Percentiles rank a stretch among this genome's conserved stretches.
Conservation (phyloP, 2,329 filamentous ascomycete genomes). For the Fusarium siculi region DNA sequence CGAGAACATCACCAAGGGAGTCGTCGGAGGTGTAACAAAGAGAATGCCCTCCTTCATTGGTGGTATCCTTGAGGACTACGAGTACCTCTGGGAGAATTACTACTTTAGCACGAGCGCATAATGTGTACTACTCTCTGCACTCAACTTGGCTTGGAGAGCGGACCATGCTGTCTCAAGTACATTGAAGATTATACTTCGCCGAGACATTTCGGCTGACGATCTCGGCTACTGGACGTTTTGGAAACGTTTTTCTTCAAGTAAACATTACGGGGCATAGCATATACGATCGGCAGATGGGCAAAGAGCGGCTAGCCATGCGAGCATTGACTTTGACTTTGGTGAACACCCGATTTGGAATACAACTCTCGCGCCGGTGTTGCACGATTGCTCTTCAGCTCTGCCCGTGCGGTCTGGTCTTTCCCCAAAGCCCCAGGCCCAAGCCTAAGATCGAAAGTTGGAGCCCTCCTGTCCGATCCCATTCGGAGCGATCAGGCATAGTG, state of each 20-base stretch:
- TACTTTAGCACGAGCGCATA: slow-evolving; percentile 77
- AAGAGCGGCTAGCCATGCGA: not conserved
- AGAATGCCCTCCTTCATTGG: slow-evolving; percentile 83
- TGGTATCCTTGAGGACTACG: slow-evolving; percentile 92
- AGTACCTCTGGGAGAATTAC: slow-evolving; percentile 98
- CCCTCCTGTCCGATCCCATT: slow-evolving; percentile 20
- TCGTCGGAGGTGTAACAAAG: slow-evolving; percentile 78
- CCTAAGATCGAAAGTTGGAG: slow-evolving; percentile 9
- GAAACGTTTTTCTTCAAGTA: not conserved
- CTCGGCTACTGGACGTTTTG: slow-evolving; percentile 12
- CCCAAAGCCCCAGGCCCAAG: not conserved
- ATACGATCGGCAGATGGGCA: slow-evolving; percentile 17
- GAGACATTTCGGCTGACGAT: slow-evolving; percentile 10
- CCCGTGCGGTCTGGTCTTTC: slow-evolving; percentile 8
- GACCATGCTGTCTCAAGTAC: slow-evolving; percentile 15
- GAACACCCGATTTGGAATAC: slow-evolving; percentile 22
- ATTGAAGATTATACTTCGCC: not conserved
- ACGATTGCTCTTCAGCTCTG: slow-evolving; percentile 12
- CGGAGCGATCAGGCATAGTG: slow-evolving; percentile 11
- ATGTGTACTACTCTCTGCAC: not conserved
- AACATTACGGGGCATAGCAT: not conserved
- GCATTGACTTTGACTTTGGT: slow-evolving; percentile 9
- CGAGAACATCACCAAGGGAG: slow-evolving; percentile 84
- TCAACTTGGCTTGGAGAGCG: not conserved
- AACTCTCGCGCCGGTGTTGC: slow-evolving; percentile 20